Evolutionary conservation across 352 stramenopile species (phyloP).

Genomic region (Plasmopara viticola): DNA sequence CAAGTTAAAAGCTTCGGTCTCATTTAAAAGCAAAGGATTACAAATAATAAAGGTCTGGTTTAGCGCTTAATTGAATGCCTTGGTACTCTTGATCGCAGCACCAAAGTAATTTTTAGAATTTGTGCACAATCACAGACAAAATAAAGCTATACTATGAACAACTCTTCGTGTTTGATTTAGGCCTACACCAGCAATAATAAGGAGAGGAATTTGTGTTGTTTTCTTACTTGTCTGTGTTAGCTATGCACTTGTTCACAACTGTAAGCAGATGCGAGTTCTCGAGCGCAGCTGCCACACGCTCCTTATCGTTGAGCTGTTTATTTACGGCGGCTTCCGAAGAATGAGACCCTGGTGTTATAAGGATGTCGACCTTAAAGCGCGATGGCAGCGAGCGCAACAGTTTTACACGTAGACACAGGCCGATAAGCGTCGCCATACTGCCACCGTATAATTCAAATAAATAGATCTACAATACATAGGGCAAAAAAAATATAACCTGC

Average conservation of each 20-base stretch:
- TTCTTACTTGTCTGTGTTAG: slow-evolving; percentile 86
- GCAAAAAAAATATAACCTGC: slow-evolving; percentile 8
- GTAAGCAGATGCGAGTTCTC: slow-evolving; percentile 94
- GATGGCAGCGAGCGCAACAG: slow-evolving; percentile 89
- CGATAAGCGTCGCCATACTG: slow-evolving; percentile 96
- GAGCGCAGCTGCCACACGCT: slow-evolving; percentile 92
- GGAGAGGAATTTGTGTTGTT: no score
- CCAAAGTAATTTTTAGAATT: no score
- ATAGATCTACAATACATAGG: no score
- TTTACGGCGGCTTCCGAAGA: slow-evolving; percentile 93
- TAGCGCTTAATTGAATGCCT: no score
- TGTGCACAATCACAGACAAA: no score
- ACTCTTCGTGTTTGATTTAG: no score
- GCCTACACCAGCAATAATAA: no score
- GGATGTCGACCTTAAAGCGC: slow-evolving; percentile 92
- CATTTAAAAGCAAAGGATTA: no score
- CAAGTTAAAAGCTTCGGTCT: no score
- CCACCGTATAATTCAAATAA: not conserved
- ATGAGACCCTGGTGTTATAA: slow-evolving; percentile 93
- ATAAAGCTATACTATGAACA: no score
- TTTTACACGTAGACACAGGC: slow-evolving; percentile 94
- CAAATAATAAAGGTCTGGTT: no score
- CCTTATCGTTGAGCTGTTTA: slow-evolving; percentile 97
- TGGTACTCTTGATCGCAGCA: no score
- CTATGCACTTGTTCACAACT: slow-evolving; percentile 96